Evolutionary conservation across 768 basidiomycete species (phyloP).

Genomic region (Pleurotus ostreatus): DNA sequence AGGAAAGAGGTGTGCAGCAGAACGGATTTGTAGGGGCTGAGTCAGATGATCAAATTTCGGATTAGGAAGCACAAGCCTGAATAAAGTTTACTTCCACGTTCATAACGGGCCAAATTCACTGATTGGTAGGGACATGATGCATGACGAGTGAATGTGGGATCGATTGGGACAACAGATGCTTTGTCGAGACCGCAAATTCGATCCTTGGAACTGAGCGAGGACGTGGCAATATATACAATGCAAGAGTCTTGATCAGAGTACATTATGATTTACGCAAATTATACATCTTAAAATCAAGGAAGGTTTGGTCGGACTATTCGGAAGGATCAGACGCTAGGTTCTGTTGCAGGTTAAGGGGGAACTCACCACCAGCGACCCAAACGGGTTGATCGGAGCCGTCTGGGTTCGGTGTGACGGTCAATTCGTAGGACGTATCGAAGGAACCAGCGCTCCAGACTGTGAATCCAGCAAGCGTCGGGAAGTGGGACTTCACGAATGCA

Average conservation of each 20-base stretch:
- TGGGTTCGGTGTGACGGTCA: conserved; percentile 43
- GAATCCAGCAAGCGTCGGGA: conserved; percentile 44
- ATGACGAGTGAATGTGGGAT: too few species aligned
- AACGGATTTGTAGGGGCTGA: too few species aligned
- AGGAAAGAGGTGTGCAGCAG: too few species aligned
- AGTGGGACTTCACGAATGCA: conserved; percentile 39
- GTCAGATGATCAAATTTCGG: too few species aligned
- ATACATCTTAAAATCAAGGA: conserved; percentile 10
- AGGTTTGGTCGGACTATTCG: conserved; percentile 20
- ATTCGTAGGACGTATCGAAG: conserved; percentile 47
- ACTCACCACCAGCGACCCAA: conserved; percentile 37
- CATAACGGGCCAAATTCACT: neutral
- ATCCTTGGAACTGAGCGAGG: too few species aligned
- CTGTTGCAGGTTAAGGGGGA: neutral
- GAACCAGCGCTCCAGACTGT: conserved; percentile 50
- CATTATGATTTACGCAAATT: too few species aligned
- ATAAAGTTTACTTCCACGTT: conserved; percentile 2
- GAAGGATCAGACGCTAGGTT: neutral
- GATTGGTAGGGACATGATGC: neutral
- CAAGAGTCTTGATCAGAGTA: too few species aligned
- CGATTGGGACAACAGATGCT: too few species aligned
- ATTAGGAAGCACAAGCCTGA: too few species aligned
- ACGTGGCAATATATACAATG: too few species aligned
- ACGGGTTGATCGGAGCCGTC: conserved; percentile 44
- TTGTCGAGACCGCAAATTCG: too few species aligned